Percentiles rank a stretch among this genome's conserved stretches.
phyloP scores from a whole-genome alignment of 257 asterid species.

The Ehretia macrophylla region DNA sequence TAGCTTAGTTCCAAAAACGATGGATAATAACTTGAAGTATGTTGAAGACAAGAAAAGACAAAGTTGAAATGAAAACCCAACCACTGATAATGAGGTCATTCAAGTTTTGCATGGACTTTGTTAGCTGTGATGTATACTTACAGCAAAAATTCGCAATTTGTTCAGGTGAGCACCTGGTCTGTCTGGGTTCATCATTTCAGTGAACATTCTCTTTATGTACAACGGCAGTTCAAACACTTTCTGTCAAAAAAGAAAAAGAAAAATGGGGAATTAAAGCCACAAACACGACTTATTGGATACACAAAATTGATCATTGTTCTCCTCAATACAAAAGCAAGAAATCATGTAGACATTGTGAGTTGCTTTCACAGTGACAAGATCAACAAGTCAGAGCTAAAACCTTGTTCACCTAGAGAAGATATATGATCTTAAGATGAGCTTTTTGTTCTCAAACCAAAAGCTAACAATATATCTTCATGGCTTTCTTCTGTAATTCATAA shows the following conservation, averaged over 20 bases:
- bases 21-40: no score
- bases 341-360: background rate
- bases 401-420: no score
- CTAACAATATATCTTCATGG: no score
- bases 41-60: no score
- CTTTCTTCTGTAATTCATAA: no score
- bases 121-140: conserved; percentile 38
- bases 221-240: conserved; percentile 51
- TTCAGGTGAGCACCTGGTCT: conserved; percentile 55
- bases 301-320: background rate
- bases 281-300: background rate
- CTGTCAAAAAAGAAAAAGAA: conserved; percentile 32
- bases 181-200: conserved; percentile 64
- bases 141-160: conserved; percentile 61
- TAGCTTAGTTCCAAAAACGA: no score
- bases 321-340: background rate
- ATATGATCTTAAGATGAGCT: no score
- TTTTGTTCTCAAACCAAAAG: no score
- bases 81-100: background rate
- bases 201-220: conserved; percentile 49
- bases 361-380: no score
- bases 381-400: no score
- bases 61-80: conserved; percentile 2
- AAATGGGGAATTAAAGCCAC: conserved; percentile 7
- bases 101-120: conserved; percentile 4